These are phyloP conservation scores for Cladosporium colombiae DNA, from an alignment of 2,329 filamentous ascomycete species.

Conservation along the genomic window DNA sequence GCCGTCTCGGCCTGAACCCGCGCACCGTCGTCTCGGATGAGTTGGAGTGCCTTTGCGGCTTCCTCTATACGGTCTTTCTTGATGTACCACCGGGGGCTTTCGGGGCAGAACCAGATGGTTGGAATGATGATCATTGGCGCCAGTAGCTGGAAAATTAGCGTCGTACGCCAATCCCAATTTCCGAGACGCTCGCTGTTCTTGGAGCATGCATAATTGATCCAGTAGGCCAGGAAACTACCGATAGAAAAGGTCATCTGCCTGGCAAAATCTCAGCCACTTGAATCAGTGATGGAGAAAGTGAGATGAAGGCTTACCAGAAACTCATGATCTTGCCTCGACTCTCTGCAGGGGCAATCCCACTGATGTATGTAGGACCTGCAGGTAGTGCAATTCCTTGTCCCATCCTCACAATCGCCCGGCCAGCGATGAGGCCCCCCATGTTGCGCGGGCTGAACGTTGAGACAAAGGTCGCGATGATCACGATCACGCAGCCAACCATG, in stretches of 20 bases:
- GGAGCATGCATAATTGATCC: slow-evolving; percentile 12
- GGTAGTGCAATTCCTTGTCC: slow-evolving; percentile 6
- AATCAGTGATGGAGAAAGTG: neutral
- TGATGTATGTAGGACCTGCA: slow-evolving; percentile 8
- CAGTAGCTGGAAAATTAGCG: slow-evolving; percentile 8
- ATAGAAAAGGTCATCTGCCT: slow-evolving; percentile 8
- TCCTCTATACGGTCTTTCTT: slow-evolving; percentile 7
- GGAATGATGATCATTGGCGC: slow-evolving; percentile 10
- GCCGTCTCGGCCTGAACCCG: neutral
- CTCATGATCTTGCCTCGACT: slow-evolving; percentile 1
- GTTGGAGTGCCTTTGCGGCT: neutral
- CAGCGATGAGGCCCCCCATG: slow-evolving; percentile 6
- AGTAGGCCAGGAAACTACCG: slow-evolving; percentile 8
- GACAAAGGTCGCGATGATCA: slow-evolving; percentile 37
- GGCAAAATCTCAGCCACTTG: neutral
- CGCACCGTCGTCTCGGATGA: neutral
- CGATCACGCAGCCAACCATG: slow-evolving; percentile 42
- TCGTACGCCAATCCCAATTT: slow-evolving; percentile 5
- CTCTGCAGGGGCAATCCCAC: slow-evolving; percentile 9
- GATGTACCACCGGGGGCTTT: slow-evolving; percentile 10
- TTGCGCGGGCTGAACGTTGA: slow-evolving; percentile 18
- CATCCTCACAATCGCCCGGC: neutral
- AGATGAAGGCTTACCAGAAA: neutral
- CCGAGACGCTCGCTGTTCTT: slow-evolving; percentile 6
- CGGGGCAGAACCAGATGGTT: neutral